Evolutionary conservation across 2,329 filamentous ascomycete genomes (phyloP).

Genomic region (Ramularia endophylla): DNA sequence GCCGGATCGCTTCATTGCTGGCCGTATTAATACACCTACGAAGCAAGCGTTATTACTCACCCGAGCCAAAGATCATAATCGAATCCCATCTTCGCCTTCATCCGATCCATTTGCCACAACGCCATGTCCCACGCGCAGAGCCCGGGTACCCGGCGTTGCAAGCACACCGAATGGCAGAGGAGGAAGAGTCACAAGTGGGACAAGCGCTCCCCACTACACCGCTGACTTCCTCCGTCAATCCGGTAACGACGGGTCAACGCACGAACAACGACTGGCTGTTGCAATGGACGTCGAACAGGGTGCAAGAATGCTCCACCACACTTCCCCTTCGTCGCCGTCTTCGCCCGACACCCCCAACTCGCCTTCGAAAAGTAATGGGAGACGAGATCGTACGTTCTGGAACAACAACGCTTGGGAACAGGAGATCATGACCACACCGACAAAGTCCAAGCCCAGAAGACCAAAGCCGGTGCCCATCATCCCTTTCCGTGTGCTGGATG

Average conservation of each 20-base stretch:
- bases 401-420: constrained; percentile 21
- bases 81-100: too few species aligned
- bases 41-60: constrained; percentile 20
- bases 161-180: constrained; percentile 55
- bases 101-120: constrained; percentile 25
- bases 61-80: too few species aligned
- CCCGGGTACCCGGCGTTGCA: constrained; percentile 22
- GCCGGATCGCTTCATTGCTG: constrained; percentile 56
- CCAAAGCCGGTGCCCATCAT: constrained; percentile 26
- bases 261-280: constrained; percentile 68
- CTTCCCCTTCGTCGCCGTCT: constrained; percentile 26
- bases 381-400: constrained; percentile 11
- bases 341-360: constrained; percentile 6
- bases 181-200: constrained; percentile 60
- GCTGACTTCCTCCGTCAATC: constrained; percentile 48
- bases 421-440: constrained; percentile 8
- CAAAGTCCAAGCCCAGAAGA: constrained; percentile 9
- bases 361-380: constrained; percentile 7
- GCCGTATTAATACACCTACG: constrained; percentile 22
- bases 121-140: constrained; percentile 1
- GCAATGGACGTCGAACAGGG: constrained; percentile 74
- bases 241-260: constrained; percentile 39
- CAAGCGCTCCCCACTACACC: constrained; percentile 61
- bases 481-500: constrained; percentile 63
- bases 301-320: constrained; percentile 54